Evolutionary conservation across 352 stramenopile species (phyloP).

Genomic region (Phytophthora palmivora): DNA sequence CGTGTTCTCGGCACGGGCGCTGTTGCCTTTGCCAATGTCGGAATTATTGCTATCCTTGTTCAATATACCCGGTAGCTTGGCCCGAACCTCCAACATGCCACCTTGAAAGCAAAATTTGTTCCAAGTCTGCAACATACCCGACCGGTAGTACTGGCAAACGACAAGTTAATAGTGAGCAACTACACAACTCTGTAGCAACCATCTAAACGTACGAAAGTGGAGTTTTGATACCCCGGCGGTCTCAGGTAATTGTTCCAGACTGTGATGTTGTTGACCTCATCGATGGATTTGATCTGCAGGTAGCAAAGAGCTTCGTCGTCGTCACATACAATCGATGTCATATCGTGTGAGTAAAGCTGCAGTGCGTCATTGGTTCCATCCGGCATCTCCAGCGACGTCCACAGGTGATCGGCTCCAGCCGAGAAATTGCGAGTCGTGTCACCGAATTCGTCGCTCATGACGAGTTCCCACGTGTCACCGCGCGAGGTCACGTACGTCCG

Average conservation of each 20-base stretch:
- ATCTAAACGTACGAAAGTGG: slow-evolving; percentile 43
- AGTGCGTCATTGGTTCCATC: slow-evolving; percentile 74
- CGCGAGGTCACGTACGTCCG: slow-evolving; percentile 58
- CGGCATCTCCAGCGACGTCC: slow-evolving; percentile 70
- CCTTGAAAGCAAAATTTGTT: slow-evolving; percentile 95
- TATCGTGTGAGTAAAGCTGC: slow-evolving; percentile 72
- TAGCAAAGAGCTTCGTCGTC: slow-evolving; percentile 57
- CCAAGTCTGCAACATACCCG: slow-evolving; percentile 92
- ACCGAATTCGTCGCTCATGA: slow-evolving; percentile 80
- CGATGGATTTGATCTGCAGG: slow-evolving; percentile 61
- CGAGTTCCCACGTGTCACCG: slow-evolving; percentile 59
- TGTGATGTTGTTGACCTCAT: slow-evolving; percentile 61
- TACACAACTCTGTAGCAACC: background rate
- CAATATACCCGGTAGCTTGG: slow-evolving; percentile 89
- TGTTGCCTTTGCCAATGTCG: slow-evolving; percentile 79
- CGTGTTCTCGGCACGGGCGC: slow-evolving; percentile 38
- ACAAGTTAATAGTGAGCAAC: slow-evolving; percentile 9
- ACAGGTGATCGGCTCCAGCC: slow-evolving; percentile 63
- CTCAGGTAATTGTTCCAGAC: slow-evolving; percentile 78
- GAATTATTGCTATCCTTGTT: slow-evolving; percentile 69
- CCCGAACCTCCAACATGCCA: slow-evolving; percentile 91
- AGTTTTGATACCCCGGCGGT: slow-evolving; percentile 59
- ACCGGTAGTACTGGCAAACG: slow-evolving; percentile 63
- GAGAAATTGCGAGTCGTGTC: slow-evolving; percentile 57
- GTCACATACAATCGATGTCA: slow-evolving; percentile 63